phyloP scores from a whole-genome alignment of 345 rosid genomes.

The Jatropha curcas region DNA sequence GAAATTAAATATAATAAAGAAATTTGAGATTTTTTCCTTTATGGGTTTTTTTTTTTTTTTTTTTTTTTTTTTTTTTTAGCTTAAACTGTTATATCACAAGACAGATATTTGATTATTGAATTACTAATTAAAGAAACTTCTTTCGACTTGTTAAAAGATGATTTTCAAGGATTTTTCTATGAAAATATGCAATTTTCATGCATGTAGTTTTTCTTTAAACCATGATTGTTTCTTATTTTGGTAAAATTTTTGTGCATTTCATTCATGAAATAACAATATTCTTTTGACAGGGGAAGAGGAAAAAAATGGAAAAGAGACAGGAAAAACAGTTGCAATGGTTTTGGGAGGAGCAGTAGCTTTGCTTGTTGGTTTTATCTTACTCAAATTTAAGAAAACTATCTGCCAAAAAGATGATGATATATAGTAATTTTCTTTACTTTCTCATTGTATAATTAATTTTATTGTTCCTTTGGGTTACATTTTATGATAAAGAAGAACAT shows the following conservation, averaged over 20 bases:
- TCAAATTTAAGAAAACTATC: constrained; percentile 35
- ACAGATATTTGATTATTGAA: too few relatives aligned
- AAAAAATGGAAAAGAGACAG: constrained; percentile 2
- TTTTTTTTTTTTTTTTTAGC: too few relatives aligned
- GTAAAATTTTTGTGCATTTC: background rate
- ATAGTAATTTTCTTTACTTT: constrained; percentile 20
- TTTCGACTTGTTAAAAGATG: too few relatives aligned
- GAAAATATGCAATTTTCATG: too few relatives aligned
- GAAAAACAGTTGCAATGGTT: constrained; percentile 57
- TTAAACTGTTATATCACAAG: background rate
- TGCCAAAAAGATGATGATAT: constrained; percentile 43
- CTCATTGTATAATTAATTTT: background rate
- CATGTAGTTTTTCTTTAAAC: background rate
- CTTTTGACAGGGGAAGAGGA: background rate
- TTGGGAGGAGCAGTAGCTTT: constrained; percentile 68
- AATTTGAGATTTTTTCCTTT: too few relatives aligned
- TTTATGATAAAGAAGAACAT: too few relatives aligned
- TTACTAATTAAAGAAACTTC: too few relatives aligned
- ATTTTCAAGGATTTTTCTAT: too few relatives aligned
- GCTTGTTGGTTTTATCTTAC: constrained; percentile 36
- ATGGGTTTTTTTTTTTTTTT: too few relatives aligned
- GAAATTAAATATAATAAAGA: too few relatives aligned
- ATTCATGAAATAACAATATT: background rate
- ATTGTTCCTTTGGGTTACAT: background rate
- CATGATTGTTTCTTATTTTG: background rate